These are phyloP conservation scores for Oenanthe javanica DNA, from an alignment of 140 eudicot genomes.

Conservation along the genomic window DNA sequence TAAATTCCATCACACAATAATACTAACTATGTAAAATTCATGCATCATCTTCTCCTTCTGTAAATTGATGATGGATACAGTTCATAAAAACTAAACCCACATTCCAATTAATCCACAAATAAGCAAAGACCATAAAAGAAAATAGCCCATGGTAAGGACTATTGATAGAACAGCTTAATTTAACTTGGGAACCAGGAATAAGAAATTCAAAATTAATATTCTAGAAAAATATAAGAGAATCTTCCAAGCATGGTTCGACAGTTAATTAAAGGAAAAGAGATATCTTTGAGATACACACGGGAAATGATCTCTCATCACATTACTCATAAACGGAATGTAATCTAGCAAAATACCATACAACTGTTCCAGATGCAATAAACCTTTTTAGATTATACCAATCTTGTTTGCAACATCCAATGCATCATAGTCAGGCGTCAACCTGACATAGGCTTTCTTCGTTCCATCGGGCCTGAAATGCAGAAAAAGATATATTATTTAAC, in stretches of 20 bases:
- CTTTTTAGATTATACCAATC: background rate
- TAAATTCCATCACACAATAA: too few species aligned
- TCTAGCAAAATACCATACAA: too few species aligned
- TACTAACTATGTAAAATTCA: too few species aligned
- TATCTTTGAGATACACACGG: too few species aligned
- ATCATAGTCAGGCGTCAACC: constrained; percentile 11
- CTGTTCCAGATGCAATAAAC: too few species aligned
- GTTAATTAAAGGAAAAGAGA: too few species aligned
- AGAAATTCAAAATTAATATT: background rate
- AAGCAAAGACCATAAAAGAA: background rate
- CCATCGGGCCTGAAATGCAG: constrained; percentile 7
- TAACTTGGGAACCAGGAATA: background rate
- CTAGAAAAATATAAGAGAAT: background rate
- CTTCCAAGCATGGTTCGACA: background rate
- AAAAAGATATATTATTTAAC: background rate
- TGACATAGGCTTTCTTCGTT: constrained; percentile 12
- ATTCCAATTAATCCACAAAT: background rate
- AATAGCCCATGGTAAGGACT: too few species aligned
- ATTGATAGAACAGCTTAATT: background rate
- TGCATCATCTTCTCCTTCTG: too few species aligned
- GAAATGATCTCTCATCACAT: background rate
- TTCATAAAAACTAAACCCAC: too few species aligned
- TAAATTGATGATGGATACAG: too few species aligned
- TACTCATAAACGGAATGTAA: too few species aligned
- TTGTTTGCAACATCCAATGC: constrained; percentile 15